Percentiles rank a stretch among this genome's conserved stretches.
Conservation (phyloP, 805 yeast genomes). For the Candida piceae region DNA sequence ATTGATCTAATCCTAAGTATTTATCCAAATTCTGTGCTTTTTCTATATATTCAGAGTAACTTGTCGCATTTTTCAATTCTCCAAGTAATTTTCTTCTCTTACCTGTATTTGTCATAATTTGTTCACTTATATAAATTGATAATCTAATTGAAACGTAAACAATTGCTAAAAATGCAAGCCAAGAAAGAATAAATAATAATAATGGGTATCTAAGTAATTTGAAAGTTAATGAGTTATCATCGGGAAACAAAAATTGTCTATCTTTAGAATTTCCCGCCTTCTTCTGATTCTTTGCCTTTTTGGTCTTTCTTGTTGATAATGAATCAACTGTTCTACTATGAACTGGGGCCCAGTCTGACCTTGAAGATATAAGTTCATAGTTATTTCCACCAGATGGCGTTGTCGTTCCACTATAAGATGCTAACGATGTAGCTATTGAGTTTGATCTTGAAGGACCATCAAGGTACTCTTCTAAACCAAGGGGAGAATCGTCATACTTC, state of each 20-base stretch:
- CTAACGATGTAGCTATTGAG: slow-evolving; percentile 2
- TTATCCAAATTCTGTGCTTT: slow-evolving; percentile 56
- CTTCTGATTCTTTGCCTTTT: too few species aligned
- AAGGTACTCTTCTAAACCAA: slow-evolving; percentile 3
- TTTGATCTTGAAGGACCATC: slow-evolving; percentile 7
- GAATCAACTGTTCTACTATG: slow-evolving; percentile 2
- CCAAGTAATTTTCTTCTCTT: slow-evolving; percentile 44
- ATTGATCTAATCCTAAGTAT: slow-evolving; percentile 51
- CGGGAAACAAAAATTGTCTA: slow-evolving; percentile 7
- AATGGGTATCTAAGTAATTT: slow-evolving; percentile 62
- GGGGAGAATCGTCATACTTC: slow-evolving; percentile 25
- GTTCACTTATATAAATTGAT: slow-evolving; percentile 61
- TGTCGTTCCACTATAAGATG: not conserved
- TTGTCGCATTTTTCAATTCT: slow-evolving; percentile 42
- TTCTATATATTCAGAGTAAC: slow-evolving; percentile 57
- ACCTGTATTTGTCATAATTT: slow-evolving; percentile 56
- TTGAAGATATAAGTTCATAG: slow-evolving; percentile 9
- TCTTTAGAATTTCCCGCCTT: too few species aligned
- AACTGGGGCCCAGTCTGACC: slow-evolving; percentile 10
- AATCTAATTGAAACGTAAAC: slow-evolving; percentile 50
- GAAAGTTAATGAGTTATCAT: slow-evolving; percentile 31
- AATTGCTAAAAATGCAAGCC: slow-evolving; percentile 48
- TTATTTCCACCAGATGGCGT: not conserved
- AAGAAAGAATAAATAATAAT: slow-evolving; percentile 42
- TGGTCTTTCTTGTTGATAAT: too few species aligned